Conservation (phyloP, 441 rosid genomes). For the Mallotus japonicus region DNA sequence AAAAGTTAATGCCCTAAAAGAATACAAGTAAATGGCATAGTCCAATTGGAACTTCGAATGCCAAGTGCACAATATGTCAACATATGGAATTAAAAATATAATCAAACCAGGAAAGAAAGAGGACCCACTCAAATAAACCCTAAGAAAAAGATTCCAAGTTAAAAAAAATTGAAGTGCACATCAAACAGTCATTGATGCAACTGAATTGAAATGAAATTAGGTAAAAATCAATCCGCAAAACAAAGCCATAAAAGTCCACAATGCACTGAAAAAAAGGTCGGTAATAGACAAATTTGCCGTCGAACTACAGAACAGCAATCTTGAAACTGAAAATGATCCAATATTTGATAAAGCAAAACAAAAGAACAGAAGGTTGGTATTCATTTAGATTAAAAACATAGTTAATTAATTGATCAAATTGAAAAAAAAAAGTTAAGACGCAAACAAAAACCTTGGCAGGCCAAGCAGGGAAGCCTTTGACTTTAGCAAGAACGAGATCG, state of each 20-base stretch:
- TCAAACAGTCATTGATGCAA: background rate
- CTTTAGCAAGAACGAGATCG: conserved; percentile 98
- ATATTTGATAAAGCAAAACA: background rate
- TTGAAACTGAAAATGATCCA: background rate
- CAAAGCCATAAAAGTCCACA: no score
- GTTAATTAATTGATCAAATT: background rate
- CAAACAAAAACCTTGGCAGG: conserved; percentile 79
- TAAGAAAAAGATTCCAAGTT: no score
- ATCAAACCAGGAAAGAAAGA: background rate
- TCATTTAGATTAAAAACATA: background rate
- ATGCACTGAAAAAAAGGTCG: background rate
- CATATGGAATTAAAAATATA: background rate
- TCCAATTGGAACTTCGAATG: background rate
- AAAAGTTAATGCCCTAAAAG: background rate
- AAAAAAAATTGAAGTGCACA: no score
- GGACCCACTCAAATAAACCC: background rate
- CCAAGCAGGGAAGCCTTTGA: conserved; percentile 98
- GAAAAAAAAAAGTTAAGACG: background rate
- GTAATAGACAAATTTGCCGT: background rate
- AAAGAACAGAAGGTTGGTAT: background rate
- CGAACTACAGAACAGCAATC: background rate
- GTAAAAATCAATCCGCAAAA: no score
- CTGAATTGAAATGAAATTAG: no score
- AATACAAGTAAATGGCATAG: background rate
- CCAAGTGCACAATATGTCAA: no score